Conservation (phyloP, 2,329 filamentous ascomycete species). For the Tolypocladium pustulatum region DNA sequence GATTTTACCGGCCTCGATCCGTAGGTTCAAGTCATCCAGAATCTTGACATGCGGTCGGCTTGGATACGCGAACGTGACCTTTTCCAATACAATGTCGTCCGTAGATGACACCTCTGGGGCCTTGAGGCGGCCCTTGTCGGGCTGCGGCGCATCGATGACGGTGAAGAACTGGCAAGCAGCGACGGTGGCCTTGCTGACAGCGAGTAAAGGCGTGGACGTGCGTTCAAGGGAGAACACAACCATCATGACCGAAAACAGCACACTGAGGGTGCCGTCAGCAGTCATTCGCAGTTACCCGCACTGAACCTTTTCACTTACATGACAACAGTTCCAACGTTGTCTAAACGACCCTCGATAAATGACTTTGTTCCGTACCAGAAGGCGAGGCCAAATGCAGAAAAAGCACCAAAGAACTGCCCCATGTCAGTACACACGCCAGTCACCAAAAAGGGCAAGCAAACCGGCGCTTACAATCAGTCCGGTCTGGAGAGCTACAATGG, state of each 20-base stretch:
- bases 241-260: constrained; percentile 49
- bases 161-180: constrained; percentile 48
- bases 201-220: constrained; percentile 47
- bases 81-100: constrained; percentile 38
- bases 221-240: constrained; percentile 46
- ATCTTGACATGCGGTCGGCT: constrained; percentile 53
- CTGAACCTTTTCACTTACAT: constrained; percentile 28
- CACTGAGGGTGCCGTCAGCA: constrained; percentile 15
- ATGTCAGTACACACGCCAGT: constrained; percentile 4
- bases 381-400: constrained; percentile 41
- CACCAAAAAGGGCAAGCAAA: not conserved
- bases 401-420: constrained; percentile 40
- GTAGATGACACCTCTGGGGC: constrained; percentile 25
- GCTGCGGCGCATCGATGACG: constrained; percentile 38
- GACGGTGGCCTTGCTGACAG: constrained; percentile 45
- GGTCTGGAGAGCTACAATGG: constrained; percentile 42
- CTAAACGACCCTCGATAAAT: constrained; percentile 32
- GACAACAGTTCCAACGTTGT: constrained; percentile 41
- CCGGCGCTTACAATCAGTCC: constrained; percentile 29
- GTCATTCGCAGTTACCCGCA: no score
- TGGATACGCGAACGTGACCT: constrained; percentile 66
- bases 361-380: constrained; percentile 55
- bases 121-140: constrained; percentile 22
- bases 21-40: constrained; percentile 46
- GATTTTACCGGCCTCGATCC: constrained; percentile 52